A percentile compares a stretch with the other conserved stretches of the same genome.
Evolutionary conservation across 768 basidiomycete genomes (phyloP).

Genomic region (Amanita inopinata): DNA sequence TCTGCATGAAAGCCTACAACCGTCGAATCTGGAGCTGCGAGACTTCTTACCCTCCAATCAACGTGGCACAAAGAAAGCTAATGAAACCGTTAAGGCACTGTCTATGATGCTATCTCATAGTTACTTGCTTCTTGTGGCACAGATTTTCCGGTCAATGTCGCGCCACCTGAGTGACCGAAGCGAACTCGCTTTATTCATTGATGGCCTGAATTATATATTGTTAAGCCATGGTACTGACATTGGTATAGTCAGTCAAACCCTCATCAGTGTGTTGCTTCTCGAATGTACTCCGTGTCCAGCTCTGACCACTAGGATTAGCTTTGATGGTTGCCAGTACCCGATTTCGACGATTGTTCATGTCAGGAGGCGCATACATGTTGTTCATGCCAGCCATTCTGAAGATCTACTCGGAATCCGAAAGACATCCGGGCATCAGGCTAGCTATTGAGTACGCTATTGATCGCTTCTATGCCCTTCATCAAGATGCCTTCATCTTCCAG

Average conservation of each 20-base stretch:
- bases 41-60: slow-evolving; percentile 38
- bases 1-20: slow-evolving; percentile 17
- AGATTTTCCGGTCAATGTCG: slow-evolving; percentile 65
- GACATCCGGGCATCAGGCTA: slow-evolving; percentile 44
- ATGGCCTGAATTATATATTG: slow-evolving; percentile 63
- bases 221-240: slow-evolving; percentile 63
- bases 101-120: slow-evolving; percentile 61
- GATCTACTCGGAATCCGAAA: slow-evolving; percentile 53
- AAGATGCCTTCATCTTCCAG: slow-evolving; percentile 68
- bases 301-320: slow-evolving; percentile 25
- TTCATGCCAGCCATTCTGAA: slow-evolving; percentile 70
- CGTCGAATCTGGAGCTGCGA: slow-evolving; percentile 28
- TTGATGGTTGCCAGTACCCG: slow-evolving; percentile 70
- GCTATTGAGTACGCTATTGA: slow-evolving; percentile 66
- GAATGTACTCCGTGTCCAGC: slow-evolving; percentile 6
- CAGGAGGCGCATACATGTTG: slow-evolving; percentile 61
- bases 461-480: slow-evolving; percentile 67
- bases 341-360: slow-evolving; percentile 66
- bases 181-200: slow-evolving; percentile 56
- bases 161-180: slow-evolving; percentile 59
- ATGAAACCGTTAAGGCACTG: slow-evolving; percentile 25
- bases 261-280: slow-evolving; percentile 47
- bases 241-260: slow-evolving; percentile 63
- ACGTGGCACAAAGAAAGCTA: not conserved
- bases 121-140: slow-evolving; percentile 56